These are phyloP conservation scores for Trichophyton simii DNA, from an alignment of 2,329 filamentous ascomycete species.

Conservation along the genomic window DNA sequence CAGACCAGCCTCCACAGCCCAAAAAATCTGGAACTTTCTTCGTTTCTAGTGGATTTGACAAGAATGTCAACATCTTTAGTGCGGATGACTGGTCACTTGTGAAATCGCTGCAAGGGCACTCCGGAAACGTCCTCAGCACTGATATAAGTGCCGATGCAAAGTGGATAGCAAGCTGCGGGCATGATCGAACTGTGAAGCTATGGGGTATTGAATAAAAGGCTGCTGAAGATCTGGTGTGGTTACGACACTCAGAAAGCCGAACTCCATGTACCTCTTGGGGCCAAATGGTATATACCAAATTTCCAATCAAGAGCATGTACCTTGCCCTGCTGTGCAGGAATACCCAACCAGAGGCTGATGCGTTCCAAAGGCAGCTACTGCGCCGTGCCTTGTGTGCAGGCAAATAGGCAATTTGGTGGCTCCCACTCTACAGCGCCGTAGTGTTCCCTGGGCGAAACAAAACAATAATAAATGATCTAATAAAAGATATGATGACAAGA, in stretches of 20 bases:
- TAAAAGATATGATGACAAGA: not conserved
- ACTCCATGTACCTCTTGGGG: not conserved
- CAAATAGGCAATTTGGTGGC: not conserved
- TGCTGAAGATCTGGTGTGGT: not conserved
- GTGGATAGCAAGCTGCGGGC: constrained; percentile 90
- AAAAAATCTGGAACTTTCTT: constrained; percentile 88
- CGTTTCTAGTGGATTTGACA: constrained; percentile 82
- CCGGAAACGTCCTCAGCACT: constrained; percentile 79
- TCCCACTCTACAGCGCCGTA: not conserved
- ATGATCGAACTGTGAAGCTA: constrained; percentile 89
- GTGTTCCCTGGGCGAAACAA: not conserved
- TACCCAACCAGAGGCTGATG: too few relatives aligned
- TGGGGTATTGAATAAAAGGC: constrained; percentile 61
- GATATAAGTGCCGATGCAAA: constrained; percentile 75
- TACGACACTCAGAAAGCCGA: not conserved
- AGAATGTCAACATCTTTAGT: constrained; percentile 88
- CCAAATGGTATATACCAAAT: too few relatives aligned
- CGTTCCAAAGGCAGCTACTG: too few relatives aligned
- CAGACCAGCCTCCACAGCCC: constrained; percentile 42
- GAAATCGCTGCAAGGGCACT: constrained; percentile 79
- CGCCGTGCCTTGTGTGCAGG: too few relatives aligned
- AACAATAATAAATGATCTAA: not conserved
- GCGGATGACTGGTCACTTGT: constrained; percentile 90
- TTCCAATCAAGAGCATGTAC: too few relatives aligned
- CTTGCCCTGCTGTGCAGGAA: too few relatives aligned